Evolutionary conservation across 805 yeast species (phyloP), one percentile per base, ranked within the genome.

Genomic region (Metschnikowia hibisci): DNA sequence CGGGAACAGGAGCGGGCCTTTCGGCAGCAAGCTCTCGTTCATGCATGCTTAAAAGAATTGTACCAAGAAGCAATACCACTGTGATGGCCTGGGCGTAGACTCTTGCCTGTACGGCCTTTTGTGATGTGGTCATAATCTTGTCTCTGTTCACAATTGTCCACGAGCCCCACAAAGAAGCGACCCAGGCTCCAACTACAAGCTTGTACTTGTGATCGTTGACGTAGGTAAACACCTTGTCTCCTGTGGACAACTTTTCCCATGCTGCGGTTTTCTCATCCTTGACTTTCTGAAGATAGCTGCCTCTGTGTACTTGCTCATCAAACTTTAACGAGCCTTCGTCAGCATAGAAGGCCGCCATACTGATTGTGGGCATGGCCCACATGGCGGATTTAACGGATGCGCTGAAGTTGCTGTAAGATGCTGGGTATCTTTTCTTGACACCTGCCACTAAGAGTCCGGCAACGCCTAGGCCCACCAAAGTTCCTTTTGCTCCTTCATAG

Each of bases 41-140:
- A 50, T 79, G 82, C 64, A 81, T 74, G 34, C 82, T 72, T 51
- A 82, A 65, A 40, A 81, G 80, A 56, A 87, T 75, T 0, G 93
- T 79, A 16, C 81, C 88, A 42, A 87, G 63, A 51, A 87, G 66
- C 48, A 87, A 66, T 9, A 76, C 76, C 42, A 87, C 89, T 1
- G 95, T 84, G 42, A 85, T 65, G 51, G 84, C 86, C 64, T 87
- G 95, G 9, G 95, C 95, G 60, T 87, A 87, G 85, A 87, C 87
- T 77, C 95, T 81, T 26, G 95, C 95, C 60, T 84, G 90, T 27
- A 84, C 93, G 38, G 85, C 78, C 62, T 85, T 87, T 67, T 87
- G 95, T 4, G 93, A 67, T 50, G 73, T 76, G 42, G 87, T 77
- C 83, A 87, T 76, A 60, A 81, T 69, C 50, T 80, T 82, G 61